These are phyloP conservation scores for Trichosporon faecale DNA, from an alignment of 1,284 basidiomycete genomes.

Conservation along the genomic window DNA sequence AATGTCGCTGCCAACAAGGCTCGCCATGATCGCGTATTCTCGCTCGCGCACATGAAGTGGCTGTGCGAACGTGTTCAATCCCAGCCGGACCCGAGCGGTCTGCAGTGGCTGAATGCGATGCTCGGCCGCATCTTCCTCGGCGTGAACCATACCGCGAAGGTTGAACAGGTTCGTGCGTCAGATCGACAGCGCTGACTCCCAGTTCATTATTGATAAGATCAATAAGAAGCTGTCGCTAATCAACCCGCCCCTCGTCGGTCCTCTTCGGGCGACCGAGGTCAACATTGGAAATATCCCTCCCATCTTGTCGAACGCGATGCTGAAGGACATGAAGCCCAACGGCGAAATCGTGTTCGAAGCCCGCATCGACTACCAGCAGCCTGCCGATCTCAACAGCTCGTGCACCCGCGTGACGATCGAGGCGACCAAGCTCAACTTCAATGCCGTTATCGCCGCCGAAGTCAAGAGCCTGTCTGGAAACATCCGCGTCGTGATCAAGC, in stretches of 20 bases:
- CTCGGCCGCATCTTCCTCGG: constrained; percentile 89
- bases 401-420: constrained; percentile 79
- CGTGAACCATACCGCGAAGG: constrained; percentile 74
- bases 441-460: constrained; percentile 78
- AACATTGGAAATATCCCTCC: constrained; percentile 77
- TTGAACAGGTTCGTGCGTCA: constrained; percentile 60
- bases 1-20: constrained; percentile 61
- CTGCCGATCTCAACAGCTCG: constrained; percentile 57
- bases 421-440: constrained; percentile 82
- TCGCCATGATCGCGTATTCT: constrained; percentile 60
- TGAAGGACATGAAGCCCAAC: constrained; percentile 89
- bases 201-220: constrained; percentile 77
- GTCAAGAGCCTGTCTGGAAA: constrained; percentile 88
- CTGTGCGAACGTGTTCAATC: constrained; percentile 75
- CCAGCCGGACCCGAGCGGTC: constrained; percentile 89
- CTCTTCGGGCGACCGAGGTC: constrained; percentile 82
- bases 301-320: constrained; percentile 88
- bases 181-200: constrained; percentile 5
- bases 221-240: constrained; percentile 93
- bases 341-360: constrained; percentile 89
- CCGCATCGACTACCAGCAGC: constrained; percentile 64
- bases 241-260: constrained; percentile 77
- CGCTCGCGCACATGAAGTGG: constrained; percentile 72
- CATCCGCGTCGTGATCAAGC: constrained; percentile 82
- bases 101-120: constrained; percentile 94